Evolutionary conservation across 2,329 filamentous ascomycete species (phyloP), one percentile per base, ranked within the genome.

Genomic region (Monosporascus sp.): DNA sequence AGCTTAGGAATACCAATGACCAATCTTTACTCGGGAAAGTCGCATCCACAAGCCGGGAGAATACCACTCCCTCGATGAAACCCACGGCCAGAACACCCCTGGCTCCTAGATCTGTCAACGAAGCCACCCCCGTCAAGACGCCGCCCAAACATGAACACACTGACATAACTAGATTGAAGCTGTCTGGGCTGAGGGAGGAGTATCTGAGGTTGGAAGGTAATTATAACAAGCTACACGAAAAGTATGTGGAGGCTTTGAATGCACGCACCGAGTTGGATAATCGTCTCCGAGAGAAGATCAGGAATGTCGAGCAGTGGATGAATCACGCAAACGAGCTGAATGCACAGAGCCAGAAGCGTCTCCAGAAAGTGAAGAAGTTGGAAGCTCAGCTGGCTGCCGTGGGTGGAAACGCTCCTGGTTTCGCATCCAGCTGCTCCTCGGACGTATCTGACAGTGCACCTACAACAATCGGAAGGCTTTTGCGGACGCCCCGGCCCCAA

Each of bases 281-380:
- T 63, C 48, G 74, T 67, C 56, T 75, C 75, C 61, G 77, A 70
- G 52, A 70, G 35, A 74, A 71, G 57, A 71, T 72, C 48, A 74
- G 73, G 27, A 67, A 70, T 1, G 71, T 72, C 4, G 69, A 76
- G 7, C 60, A 63, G 35, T 83, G 79, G 79, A 67, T 70, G 25
- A 64, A 68, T 6, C 75, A 79, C 51, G 74, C 75, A 5, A 71
- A 71, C 22, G 60, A 67, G 14, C 62, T 81, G 18, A 69, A 77
- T 50, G 65, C 65, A 49, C 57, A 63, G 35, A 61, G 54, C 31
- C 44, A 60, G 20, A 61, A 57, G 41, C 65, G 65, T n/a, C 56
- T 53, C 20, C 58, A 53, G 25, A 77, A 71, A 54, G 68, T 82
- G 11, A 68, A 70, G 46, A 66, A 63, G 24, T 67, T 79, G 9